Evolutionary conservation across 129 eudicot genomes (phyloP), one percentile per base, ranked within the genome.

Genomic region (Arctium lappa): DNA sequence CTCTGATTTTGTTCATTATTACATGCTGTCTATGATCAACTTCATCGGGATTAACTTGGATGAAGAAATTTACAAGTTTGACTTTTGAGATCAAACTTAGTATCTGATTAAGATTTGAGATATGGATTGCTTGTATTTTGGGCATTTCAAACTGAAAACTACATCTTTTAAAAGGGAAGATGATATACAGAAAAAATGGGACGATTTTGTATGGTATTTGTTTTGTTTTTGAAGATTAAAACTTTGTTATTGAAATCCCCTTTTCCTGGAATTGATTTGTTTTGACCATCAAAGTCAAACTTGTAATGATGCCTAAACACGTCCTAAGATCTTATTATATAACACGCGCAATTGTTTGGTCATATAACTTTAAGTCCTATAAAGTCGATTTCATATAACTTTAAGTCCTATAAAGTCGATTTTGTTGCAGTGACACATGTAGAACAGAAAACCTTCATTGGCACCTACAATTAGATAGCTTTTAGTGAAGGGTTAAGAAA

Each of bases 211-310:
- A 56, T n/a, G n/a, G n/a, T n/a, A n/a, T n/a, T n/a, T 30, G 65
- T 29, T 76, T 44, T 75, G 29, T 10, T 30, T 4, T 37, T 50
- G 15, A 76, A 74, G 66, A 40, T 44, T 44, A 74, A 73, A 74
- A 22, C 66, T 29, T 56, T 76, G 48, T 48, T 75, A 4, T 22
- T 38, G 56, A 16, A 22, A 44, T 8, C 4, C 70, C 79, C 11
- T 34, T 13, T 10, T 80, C 27, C 53, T 18, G 73, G 12, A 33
- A 34, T 34, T 70, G 69, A 12, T 53, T 36, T 72, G 50, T 72
- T 22, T 80, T 13, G 78, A 80, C 62, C 77, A 72, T 34, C 39
- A 71, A 71, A 80, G 78, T 72, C 62, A 72, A 72, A 70, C 27
- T 53, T 53, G 10, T 39, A 53, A 53, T 22, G 5, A 12, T 53